phyloP scores from a whole-genome alignment of 306 rosid genomes.

The Macrotyloma uniflorum region DNA sequence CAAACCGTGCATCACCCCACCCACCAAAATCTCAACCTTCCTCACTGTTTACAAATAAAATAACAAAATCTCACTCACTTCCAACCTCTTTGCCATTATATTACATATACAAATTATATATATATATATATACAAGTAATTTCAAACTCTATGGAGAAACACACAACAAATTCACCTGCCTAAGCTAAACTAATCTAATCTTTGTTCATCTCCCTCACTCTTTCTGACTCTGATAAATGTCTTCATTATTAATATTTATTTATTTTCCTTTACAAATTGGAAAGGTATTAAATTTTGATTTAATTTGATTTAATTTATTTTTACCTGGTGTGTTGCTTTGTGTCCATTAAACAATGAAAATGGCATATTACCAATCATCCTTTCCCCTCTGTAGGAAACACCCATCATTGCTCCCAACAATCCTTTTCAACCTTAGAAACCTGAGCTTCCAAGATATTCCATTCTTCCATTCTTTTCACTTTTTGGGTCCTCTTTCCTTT shows the following conservation, averaged over 20 bases:
- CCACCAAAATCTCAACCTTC: conserved; percentile 47
- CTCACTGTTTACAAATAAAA: conserved; percentile 24
- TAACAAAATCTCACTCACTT: conserved; percentile 45
- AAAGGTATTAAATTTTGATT: not conserved
- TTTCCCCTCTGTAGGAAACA: conserved; percentile 98
- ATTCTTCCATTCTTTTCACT: conserved; percentile 45
- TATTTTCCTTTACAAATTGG: not conserved
- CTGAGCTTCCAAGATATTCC: conserved; percentile 85
- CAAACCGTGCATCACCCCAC: conserved; percentile 57
- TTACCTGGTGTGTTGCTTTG: conserved; percentile 38
- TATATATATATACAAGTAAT: too few relatives aligned
- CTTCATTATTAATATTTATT: too few relatives aligned
- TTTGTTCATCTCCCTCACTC: not conserved
- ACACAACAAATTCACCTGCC: conserved; percentile 21
- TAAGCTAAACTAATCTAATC: not conserved
- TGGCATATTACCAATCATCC: conserved; percentile 98
- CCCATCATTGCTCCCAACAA: conserved; percentile 99
- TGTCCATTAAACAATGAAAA: conserved; percentile 91
- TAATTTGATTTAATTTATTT: not conserved
- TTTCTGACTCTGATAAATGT: too few relatives aligned
- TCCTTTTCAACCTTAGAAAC: conserved; percentile 97
- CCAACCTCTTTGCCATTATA: not conserved
- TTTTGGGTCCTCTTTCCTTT: conserved; percentile 8
- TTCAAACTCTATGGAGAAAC: not conserved
- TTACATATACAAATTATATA: too few relatives aligned